Evolutionary conservation across 352 stramenopile genomes (phyloP).

Genomic region (Globisporangium acanthophoron): DNA sequence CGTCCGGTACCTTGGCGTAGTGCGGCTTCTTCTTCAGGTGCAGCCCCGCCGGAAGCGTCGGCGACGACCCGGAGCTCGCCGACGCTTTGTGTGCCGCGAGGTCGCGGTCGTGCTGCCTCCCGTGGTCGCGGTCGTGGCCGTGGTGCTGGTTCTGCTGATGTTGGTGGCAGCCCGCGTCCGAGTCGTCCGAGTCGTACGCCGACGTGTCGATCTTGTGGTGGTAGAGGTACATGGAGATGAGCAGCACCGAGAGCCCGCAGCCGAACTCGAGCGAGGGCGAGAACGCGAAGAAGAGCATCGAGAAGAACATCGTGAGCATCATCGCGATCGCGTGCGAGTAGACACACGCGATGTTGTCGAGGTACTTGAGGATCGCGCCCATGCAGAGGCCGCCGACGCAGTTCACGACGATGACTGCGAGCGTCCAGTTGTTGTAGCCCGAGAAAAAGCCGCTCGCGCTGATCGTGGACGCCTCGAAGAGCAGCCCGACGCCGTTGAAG

Average conservation of each 20-base stretch:
- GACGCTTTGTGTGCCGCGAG: background rate
- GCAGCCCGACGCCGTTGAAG: slow-evolving; percentile 66
- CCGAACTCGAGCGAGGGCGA: slow-evolving; percentile 78
- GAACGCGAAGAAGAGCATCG: slow-evolving; percentile 84
- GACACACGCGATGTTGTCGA: slow-evolving; percentile 89
- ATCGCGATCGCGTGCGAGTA: slow-evolving; percentile 84
- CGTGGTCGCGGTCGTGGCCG: background rate
- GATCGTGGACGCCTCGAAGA: slow-evolving; percentile 47
- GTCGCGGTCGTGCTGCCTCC: background rate
- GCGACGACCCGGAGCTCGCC: slow-evolving; percentile 1
- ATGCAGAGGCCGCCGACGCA: slow-evolving; percentile 70
- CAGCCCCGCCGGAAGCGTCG: slow-evolving; percentile 21
- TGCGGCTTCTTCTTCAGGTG: slow-evolving; percentile 47
- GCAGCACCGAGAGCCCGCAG: slow-evolving; percentile 67
- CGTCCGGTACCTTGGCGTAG: slow-evolving; percentile 44
- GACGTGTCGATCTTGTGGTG: slow-evolving; percentile 53
- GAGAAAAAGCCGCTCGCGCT: slow-evolving; percentile 56
- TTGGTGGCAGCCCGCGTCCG: slow-evolving; percentile 1
- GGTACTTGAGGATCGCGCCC: slow-evolving; percentile 79
- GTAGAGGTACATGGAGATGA: slow-evolving; percentile 89
- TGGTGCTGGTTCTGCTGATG: background rate
- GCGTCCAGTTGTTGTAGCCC: slow-evolving; percentile 78
- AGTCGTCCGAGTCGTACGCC: slow-evolving; percentile 9
- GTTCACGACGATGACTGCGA: slow-evolving; percentile 70
- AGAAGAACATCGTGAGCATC: slow-evolving; percentile 88